Evolutionary conservation across 306 rosid species (phyloP).

Genomic region (Cucumis sativus): DNA sequence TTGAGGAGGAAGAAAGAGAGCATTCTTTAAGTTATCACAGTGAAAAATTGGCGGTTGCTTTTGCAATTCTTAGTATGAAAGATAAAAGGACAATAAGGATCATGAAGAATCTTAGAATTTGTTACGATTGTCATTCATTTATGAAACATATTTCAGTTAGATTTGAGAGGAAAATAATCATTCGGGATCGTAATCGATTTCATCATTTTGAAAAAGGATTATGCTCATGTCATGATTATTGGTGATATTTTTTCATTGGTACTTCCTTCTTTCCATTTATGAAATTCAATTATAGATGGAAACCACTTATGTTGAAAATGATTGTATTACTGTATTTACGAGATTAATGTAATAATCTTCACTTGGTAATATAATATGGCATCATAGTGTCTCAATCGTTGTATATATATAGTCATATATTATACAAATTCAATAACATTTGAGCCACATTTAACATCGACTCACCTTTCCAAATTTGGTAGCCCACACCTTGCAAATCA

Average conservation of each 20-base stretch:
- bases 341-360: no score
- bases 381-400: no score
- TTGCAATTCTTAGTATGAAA: constrained; percentile 30
- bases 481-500: no score
- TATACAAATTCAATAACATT: no score
- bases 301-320: neutral
- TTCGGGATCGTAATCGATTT: constrained; percentile 41
- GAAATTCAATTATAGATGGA: neutral
- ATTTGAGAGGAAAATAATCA: constrained; percentile 26
- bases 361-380: no score
- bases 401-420: no score
- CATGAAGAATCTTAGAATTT: constrained; percentile 49
- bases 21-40: constrained; percentile 41
- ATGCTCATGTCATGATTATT: constrained; percentile 46
- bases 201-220: constrained; percentile 42
- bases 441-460: no score
- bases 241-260: constrained; percentile 22
- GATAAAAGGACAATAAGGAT: constrained; percentile 39
- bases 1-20: constrained; percentile 50
- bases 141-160: constrained; percentile 40
- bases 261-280: neutral
- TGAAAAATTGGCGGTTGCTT: constrained; percentile 56
- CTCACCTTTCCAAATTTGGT: no score
- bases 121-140: constrained; percentile 49
- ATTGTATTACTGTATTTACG: neutral